Percentiles rank a stretch among this genome's conserved stretches.
Conservation (phyloP, 129 eudicot species). For the Flaveria ramosissima region DNA sequence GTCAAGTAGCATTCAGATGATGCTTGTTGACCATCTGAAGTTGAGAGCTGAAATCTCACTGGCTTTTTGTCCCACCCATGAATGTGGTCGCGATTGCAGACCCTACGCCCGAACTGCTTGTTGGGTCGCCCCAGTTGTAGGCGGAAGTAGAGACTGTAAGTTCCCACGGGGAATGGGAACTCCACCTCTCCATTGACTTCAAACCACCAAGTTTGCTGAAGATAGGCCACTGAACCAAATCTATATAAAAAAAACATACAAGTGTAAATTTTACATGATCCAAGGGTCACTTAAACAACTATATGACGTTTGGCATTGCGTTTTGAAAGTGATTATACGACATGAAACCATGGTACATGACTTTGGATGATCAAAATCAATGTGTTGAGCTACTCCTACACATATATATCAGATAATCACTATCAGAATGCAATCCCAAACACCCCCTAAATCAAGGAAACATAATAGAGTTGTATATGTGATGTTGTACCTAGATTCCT, state of each 20-base stretch:
- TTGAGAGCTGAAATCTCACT: constrained; percentile 71
- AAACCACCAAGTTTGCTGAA: constrained; percentile 98
- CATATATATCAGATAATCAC: neutral
- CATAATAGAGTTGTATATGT: neutral
- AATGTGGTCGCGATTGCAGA: constrained; percentile 61
- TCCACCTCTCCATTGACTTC: constrained; percentile 90
- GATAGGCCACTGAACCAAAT: constrained; percentile 68
- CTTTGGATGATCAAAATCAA: too few relatives aligned
- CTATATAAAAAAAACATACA: constrained; percentile 41
- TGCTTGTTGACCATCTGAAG: constrained; percentile 69
- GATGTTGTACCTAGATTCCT: constrained; percentile 77
- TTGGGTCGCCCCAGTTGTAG: constrained; percentile 56
- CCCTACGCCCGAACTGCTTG: constrained; percentile 66
- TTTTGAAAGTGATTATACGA: neutral
- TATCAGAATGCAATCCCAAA: too few relatives aligned
- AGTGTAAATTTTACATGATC: neutral
- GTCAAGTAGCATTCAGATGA: constrained; percentile 60
- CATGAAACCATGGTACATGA: neutral
- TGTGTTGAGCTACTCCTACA: neutral
- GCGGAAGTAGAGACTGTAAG: constrained; percentile 70
- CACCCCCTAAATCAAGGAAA: too few relatives aligned
- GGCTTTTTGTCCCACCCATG: constrained; percentile 98
- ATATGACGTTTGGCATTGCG: neutral
- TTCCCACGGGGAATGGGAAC: constrained; percentile 82
- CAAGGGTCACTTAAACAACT: neutral